A percentile compares a stretch with the other conserved stretches of the same genome.
phyloP scores from a whole-genome alignment of 805 yeast genomes.

The Teunomyces panamensis region DNA sequence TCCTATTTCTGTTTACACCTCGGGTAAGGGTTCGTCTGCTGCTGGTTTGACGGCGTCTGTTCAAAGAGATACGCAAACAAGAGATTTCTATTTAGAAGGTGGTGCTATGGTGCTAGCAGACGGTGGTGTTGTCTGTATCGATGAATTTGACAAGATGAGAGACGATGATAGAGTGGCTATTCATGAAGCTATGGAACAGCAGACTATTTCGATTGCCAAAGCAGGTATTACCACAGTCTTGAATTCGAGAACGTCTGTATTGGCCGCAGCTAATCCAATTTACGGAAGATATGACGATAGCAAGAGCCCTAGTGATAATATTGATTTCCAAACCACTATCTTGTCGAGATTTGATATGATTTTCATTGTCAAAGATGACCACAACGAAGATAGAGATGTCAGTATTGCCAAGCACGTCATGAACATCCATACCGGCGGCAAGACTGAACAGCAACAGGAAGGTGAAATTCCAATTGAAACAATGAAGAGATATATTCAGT shows the following conservation, averaged over 20 bases:
- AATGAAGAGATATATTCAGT: conserved; percentile 90
- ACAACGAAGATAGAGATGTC: conserved; percentile 78
- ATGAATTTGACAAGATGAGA: conserved; percentile 98
- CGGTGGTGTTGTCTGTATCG: conserved; percentile 98
- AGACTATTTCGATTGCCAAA: conserved; percentile 96
- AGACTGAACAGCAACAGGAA: conserved; percentile 44
- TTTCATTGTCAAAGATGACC: conserved; percentile 94
- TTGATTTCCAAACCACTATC: conserved; percentile 96
- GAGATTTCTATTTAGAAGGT: conserved; percentile 95
- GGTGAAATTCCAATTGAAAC: conserved; percentile 87
- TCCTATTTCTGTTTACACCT: conserved; percentile 92
- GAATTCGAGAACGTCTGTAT: conserved; percentile 92
- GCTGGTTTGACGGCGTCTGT: conserved; percentile 99
- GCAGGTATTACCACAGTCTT: conserved; percentile 98
- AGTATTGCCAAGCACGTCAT: conserved; percentile 93
- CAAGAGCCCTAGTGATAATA: conserved; percentile 96
- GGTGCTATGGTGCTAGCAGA: conserved; percentile 99
- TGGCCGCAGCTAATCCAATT: conserved; percentile 97
- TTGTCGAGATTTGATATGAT: conserved; percentile 98
- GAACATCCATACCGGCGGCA: conserved; percentile 85
- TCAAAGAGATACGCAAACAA: conserved; percentile 81
- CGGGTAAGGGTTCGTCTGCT: conserved; percentile 99
- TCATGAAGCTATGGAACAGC: conserved; percentile 99
- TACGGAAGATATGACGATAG: conserved; percentile 95
- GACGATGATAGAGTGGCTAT: conserved; percentile 98